phyloP scores from a whole-genome alignment of 345 rosid genomes.

The Acer negundo region DNA sequence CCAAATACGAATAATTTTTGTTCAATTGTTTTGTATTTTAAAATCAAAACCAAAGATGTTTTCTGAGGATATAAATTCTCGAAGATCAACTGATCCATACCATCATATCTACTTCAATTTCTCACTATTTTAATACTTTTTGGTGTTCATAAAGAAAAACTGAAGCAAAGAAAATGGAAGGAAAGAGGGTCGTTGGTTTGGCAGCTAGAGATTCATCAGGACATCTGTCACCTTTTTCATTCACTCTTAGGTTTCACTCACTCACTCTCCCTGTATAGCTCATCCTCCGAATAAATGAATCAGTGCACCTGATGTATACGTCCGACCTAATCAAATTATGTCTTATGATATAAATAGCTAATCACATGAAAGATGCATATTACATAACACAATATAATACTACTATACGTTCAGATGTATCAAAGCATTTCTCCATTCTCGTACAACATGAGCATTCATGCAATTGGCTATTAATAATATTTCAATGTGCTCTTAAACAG shows the following conservation, averaged over 20 bases:
- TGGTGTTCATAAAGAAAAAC: not conserved
- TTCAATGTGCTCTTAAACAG: slow-evolving; percentile 25
- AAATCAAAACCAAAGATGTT: not conserved
- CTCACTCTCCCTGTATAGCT: not conserved
- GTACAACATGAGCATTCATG: not conserved
- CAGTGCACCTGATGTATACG: too few relatives aligned
- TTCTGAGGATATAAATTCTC: not conserved
- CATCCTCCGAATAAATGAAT: not conserved
- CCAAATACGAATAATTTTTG: not conserved
- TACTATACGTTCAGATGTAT: too few relatives aligned
- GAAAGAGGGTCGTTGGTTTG: slow-evolving; percentile 48
- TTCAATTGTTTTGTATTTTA: not conserved
- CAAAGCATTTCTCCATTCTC: too few relatives aligned
- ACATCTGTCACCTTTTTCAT: slow-evolving; percentile 52
- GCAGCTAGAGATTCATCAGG: slow-evolving; percentile 61
- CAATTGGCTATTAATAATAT: not conserved
- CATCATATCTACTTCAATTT: not conserved
- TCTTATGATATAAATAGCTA: too few relatives aligned
- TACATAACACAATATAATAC: too few relatives aligned
- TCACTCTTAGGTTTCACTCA: slow-evolving; percentile 41
- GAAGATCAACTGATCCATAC: not conserved
- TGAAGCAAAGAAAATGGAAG: slow-evolving; percentile 26
- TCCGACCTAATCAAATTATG: too few relatives aligned
- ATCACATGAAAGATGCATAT: too few relatives aligned
- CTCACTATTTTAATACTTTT: not conserved